Base-by-base conservation (phyloP, 139 green algal species). In the Chlorella sorokiniana region DNA sequence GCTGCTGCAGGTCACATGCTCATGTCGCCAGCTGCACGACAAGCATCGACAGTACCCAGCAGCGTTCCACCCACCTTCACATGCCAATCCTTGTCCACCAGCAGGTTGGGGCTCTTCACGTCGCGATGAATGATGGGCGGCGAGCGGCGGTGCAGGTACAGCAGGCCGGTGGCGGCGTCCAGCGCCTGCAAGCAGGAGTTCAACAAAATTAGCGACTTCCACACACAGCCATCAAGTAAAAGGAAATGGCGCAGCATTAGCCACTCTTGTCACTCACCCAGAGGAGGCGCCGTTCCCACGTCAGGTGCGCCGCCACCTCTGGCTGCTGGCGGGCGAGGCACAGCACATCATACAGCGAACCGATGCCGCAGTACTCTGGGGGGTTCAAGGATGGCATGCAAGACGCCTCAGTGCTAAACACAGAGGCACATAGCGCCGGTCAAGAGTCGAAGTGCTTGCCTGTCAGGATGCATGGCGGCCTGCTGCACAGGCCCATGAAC, bases 111-210 rank as follows among this genome's bases (percentile, higher is more conserved):
- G 25, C 16, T 4, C 31, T 42, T n/a, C 4, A 41, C 2, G 8
- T 29, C 8, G 16, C 37, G 37, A 37, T 72, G 65, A 35, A 72
- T 14, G 20, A 72, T 2, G 35, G 65, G 65, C 65, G 65, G 65
- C 38, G 31, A 8, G 65, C 65, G 65, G 65, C 35, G n/a, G 65
- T 72, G 65, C 29, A 72, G 65, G 37, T 51, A 44, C 65, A 72
- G 65, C 65, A 72, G 48, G 65, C 65, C 65, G 35, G n/a, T 16
- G 14, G 65, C 65, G n/a, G 65, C 65, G n/a, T 44, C 65, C 22
- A 72, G 38, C 33, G 65, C 65, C 65, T 72, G 65, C 38, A 45
- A 9, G 62, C n/a, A 69, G 29, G n/a, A 41, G 41, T 22, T 22
- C 45, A 54, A 54, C 45, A 14, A 54, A 14, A 54, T 14, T 10